Evolutionary conservation across 768 basidiomycete species (phyloP), one percentile per base, ranked within the genome.

Genomic region (Wakefieldia striispora): DNA sequence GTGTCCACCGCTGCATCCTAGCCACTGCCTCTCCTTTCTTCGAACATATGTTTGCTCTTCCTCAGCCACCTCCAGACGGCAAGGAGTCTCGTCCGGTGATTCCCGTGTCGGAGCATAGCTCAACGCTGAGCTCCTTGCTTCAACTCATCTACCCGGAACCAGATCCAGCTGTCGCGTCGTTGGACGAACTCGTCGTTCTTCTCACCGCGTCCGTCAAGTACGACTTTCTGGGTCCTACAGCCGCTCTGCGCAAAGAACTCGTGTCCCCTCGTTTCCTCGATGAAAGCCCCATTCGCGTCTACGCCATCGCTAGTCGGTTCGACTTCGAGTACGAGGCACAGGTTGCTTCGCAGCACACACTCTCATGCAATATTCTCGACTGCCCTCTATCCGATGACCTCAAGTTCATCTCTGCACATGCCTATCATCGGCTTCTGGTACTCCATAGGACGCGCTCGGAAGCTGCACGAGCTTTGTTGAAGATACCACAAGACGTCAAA

Each of bases 1-100:
- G 70, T 36, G 78, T 82, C 27, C 86, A 86, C 66, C 73, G 74
- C 51, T 78, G 75, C 63, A 76, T 89, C 52, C 77, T 90, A 41
- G 69, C 78, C 11, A 71, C 74, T 5, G 82, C 83, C 1, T 88
- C 87, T 6, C 75, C 81, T 2, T 84, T 88, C 68, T 90, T 88
- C 66, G 62, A 66, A 44, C 78, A 83, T 47, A 81, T 88, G 82
- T 83, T 89, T 59, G 64, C 78, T 19, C 69, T 88, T 16, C 84
- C 86, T 5, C 84, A 86, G 54, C 68, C 74, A 11, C 51, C 56
- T 36, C 39, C 66, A 49, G 57, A 62, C 38, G 27, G 38, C 31
- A 55, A 66, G 35, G 59, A 60, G 16, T 51, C 55, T 14, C 61
- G 66, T 21, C 80, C 81, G 10, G 55, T 78, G 41, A 73, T 89